phyloP scores from a whole-genome alignment of 2,329 filamentous ascomycete species.

The Calonectria crousiana region DNA sequence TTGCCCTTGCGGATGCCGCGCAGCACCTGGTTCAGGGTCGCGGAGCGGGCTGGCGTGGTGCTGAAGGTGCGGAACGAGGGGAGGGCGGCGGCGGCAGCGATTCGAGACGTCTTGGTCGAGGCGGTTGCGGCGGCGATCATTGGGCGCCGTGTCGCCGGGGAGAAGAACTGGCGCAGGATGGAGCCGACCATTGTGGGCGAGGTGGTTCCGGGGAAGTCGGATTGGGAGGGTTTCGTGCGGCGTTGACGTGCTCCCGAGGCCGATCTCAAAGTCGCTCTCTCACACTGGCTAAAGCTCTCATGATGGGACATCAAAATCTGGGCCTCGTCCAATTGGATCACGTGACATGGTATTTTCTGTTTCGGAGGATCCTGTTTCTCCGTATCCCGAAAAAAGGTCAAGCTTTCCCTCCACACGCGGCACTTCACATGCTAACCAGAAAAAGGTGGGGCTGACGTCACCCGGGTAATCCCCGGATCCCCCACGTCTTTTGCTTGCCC shows the following conservation, averaged over 20 bases:
- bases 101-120: slow-evolving; percentile 48
- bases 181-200: slow-evolving; percentile 50
- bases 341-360: not conserved
- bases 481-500: not conserved
- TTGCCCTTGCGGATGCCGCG: slow-evolving; percentile 83
- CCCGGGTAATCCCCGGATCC: slow-evolving; percentile 42
- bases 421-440: slow-evolving; percentile 38
- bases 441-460: slow-evolving; percentile 39
- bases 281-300: slow-evolving; percentile 28
- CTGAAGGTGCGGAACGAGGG: slow-evolving; percentile 62
- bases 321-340: slow-evolving; percentile 33
- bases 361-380: not conserved
- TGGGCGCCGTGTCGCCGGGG: slow-evolving; percentile 46
- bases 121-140: slow-evolving; percentile 34
- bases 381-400: not conserved
- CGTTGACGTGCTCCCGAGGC: slow-evolving; percentile 30
- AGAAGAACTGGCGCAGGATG: slow-evolving; percentile 52
- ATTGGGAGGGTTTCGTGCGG: slow-evolving; percentile 35
- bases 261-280: slow-evolving; percentile 24
- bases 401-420: not conserved
- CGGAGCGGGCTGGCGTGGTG: slow-evolving; percentile 66
- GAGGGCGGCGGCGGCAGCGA: slow-evolving; percentile 35
- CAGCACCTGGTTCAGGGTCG: slow-evolving; percentile 81
- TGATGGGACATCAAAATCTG: slow-evolving; percentile 42
- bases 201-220: slow-evolving; percentile 31